Conservation (phyloP, 1,284 basidiomycete species). For the Fomitopsis betulina region DNA sequence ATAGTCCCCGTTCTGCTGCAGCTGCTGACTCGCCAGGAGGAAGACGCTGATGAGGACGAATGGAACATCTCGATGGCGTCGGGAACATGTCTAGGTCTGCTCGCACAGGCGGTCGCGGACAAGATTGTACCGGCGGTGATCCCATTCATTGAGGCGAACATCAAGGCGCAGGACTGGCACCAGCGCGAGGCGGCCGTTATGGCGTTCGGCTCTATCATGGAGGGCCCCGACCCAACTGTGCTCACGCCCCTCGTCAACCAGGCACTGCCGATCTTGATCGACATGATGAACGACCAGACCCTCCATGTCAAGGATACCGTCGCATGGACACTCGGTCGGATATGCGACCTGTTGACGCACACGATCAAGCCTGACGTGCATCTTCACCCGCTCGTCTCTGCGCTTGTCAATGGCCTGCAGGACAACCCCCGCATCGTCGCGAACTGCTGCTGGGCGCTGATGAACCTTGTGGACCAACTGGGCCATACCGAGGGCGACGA, state of each 20-base stretch:
- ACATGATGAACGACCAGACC: slow-evolving; percentile 90
- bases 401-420: slow-evolving; percentile 78
- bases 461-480: slow-evolving; percentile 90
- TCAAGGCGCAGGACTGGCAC: slow-evolving; percentile 92
- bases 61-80: slow-evolving; percentile 99
- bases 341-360: slow-evolving; percentile 87
- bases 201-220: slow-evolving; percentile 97
- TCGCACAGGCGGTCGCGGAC: slow-evolving; percentile 91
- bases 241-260: slow-evolving; percentile 92
- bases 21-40: slow-evolving; percentile 90
- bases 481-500: slow-evolving; percentile 61
- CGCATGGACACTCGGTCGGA: slow-evolving; percentile 96
- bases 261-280: slow-evolving; percentile 90
- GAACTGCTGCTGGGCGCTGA: slow-evolving; percentile 96
- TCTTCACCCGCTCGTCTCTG: slow-evolving; percentile 79
- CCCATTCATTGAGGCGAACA: slow-evolving; percentile 97
- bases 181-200: slow-evolving; percentile 96
- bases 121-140: slow-evolving; percentile 90
- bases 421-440: slow-evolving; percentile 86
- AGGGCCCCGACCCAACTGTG: slow-evolving; percentile 86
- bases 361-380: slow-evolving; percentile 91
- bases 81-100: slow-evolving; percentile 86
- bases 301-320: slow-evolving; percentile 94
- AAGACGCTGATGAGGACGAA: slow-evolving; percentile 97
- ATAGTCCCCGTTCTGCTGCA: slow-evolving; percentile 91